phyloP scores from a whole-genome alignment of 1,284 basidiomycete species.

The Tylopilus sp. region DNA sequence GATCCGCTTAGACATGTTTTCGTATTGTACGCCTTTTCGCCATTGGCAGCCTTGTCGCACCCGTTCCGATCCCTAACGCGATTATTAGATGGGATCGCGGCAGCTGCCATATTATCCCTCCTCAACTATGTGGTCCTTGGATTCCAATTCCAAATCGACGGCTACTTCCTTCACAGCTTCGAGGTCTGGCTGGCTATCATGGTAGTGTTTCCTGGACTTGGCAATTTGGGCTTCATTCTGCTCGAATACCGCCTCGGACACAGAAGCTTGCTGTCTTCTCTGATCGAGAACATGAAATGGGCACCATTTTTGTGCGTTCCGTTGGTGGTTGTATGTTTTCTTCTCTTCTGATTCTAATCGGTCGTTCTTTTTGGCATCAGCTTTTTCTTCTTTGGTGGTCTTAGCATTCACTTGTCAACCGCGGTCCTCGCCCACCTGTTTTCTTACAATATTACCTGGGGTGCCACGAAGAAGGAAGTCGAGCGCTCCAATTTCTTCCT shows the following conservation, averaged over 20 bases:
- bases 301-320: conserved; percentile 70
- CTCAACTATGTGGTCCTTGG: conserved; percentile 76
- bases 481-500: conserved; percentile 84
- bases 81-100: conserved; percentile 65
- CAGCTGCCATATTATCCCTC: conserved; percentile 58
- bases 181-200: conserved; percentile 76
- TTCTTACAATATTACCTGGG: conserved; percentile 83
- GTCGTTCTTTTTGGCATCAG: conserved; percentile 36
- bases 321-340: background rate
- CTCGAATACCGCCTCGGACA: conserved; percentile 76
- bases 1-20: conserved; percentile 71
- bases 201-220: conserved; percentile 70
- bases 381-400: conserved; percentile 82
- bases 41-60: background rate
- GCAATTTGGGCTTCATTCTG: conserved; percentile 68
- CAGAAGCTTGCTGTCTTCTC: conserved; percentile 43
- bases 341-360: conserved; percentile 33
- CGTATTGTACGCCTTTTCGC: conserved; percentile 54
- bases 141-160: conserved; percentile 57
- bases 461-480: conserved; percentile 77
- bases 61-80: background rate
- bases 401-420: conserved; percentile 68
- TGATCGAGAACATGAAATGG: conserved; percentile 69
- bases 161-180: conserved; percentile 67
- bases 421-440: conserved; percentile 77